Evolutionary conservation across 225 moss, liverwort and hornwort genomes (phyloP).

Genomic region (Polytrichum formosum): DNA sequence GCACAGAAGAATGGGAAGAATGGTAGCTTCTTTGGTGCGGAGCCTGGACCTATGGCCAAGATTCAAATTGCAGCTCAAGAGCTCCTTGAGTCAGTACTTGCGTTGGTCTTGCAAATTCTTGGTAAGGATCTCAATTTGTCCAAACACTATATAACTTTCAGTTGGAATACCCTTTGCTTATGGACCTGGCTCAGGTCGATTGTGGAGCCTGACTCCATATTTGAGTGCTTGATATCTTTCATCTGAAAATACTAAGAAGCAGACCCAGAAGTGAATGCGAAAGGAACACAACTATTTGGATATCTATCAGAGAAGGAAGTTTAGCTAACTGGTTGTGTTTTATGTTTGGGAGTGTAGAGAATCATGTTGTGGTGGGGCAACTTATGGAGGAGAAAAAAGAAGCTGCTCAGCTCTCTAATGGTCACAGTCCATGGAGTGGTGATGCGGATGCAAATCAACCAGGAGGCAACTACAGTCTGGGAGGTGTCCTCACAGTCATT

Average conservation of each 20-base stretch:
- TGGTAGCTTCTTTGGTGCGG: constrained; percentile 33
- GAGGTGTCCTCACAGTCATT: constrained; percentile 69
- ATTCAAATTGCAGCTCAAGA: constrained; percentile 84
- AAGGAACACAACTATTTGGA: not conserved
- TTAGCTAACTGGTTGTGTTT: constrained; percentile 11
- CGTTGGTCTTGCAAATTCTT: constrained; percentile 63
- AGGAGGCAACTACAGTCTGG: constrained; percentile 73
- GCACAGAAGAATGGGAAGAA: constrained; percentile 39
- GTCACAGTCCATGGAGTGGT: constrained; percentile 56
- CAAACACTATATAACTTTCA: too few species aligned
- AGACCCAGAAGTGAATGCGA: not conserved
- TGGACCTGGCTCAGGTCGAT: not conserved
- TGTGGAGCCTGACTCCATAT: not conserved
- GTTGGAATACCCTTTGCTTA: not conserved
- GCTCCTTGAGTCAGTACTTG: constrained; percentile 73
- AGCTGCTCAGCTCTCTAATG: constrained; percentile 50
- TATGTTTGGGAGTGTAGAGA: constrained; percentile 52
- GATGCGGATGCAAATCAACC: constrained; percentile 57
- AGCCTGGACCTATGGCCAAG: constrained; percentile 62
- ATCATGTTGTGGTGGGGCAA: constrained; percentile 80
- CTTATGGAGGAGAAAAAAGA: constrained; percentile 69
- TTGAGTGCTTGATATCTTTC: not conserved
- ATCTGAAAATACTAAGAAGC: not conserved
- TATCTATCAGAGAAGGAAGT: too few species aligned
- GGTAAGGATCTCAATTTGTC: constrained; percentile 30